Evolutionary conservation across 2,329 filamentous ascomycete genomes (phyloP), one percentile per base, ranked within the genome.

Genomic region (Nemania abortiva): DNA sequence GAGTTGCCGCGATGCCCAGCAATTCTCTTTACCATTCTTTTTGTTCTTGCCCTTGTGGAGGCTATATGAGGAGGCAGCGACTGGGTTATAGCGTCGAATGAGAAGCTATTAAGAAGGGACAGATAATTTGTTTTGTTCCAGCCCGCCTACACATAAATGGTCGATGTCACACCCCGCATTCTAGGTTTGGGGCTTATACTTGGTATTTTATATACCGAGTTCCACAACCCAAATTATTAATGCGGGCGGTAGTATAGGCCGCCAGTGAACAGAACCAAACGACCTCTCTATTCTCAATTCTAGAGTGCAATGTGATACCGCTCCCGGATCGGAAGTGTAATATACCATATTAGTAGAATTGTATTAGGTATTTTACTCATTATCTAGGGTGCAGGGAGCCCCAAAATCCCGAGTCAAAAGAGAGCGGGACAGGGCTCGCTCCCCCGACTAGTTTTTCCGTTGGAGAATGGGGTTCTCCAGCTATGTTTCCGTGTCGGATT

Each of bases 1-100:
- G 66, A 68, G 37, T 68, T 68, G 20, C 66, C 66, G 22, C 58
- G 58, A 42, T 67, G 65, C 29, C 65, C 65, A 47, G 63, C 63
- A 47, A 59, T 54, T 53, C 56, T 15, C 61, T 60, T 67, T 22
- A 59, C 27, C 59, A 67, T 67, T 55, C 2, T 55, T n/a, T 2
- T 24, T 5, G 13, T 13, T 34, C 24, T 62, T 24, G 39, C 37
- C 6, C 34, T 34, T 63, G n/a, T 18, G 22, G 37, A n/a, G n/a
- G n/a, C 6, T n/a, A 29, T 49, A 31, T 24, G 31, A 34, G n/a
- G 47, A 55, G 37, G 27, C 6, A 37, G 24, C 45, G 10, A 45
- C 24, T 62, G 27, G 54, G 18, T 55, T 24, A n/a, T 45, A 47
- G 27, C 10, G 18, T 53, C 60, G n/a, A 63, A 55, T 24, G 34